Base-by-base conservation (phyloP, 805 yeast species). In the Kazachstania taianensis region DNA sequence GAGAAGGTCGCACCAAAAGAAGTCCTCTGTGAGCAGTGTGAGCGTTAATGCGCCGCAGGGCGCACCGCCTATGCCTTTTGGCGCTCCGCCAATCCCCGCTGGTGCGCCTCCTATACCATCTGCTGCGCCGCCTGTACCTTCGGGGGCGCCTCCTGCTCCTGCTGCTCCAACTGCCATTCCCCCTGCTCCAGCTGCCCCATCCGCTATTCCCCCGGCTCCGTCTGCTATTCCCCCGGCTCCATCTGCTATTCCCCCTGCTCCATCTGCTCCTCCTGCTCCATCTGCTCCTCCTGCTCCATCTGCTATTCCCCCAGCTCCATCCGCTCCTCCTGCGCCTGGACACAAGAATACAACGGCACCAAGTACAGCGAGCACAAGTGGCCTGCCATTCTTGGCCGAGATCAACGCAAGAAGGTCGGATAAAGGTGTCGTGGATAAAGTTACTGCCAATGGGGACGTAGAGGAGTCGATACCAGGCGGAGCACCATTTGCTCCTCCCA, bases 351-450 rank as follows among this genome's bases (percentile, higher is more conserved):
- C 28, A n/a, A 25, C 36, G 13, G 40, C 44, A 3, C 39, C 50
- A n/a, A 30, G 65, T 0, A n/a, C n/a, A n/a, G n/a, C n/a, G n/a
- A n/a, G n/a, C n/a, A n/a, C n/a, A n/a, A n/a, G n/a, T n/a, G 25
- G 25, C 8, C 49, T 72, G 19, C 78, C 79, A 4, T 73, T 73
- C 44, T 55, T 73, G 31, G 71, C 70, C 1, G 69, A 72, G 38
- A 73, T 73, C 33, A 71, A 73, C 41, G 65, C 72, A 14, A 68
- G 69, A 45, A 58, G 78, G 49, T 60, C 67, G 42, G 70, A 72
- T 10, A 34, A 63, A 6, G 54, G 61, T 45, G 71, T 67, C 3
- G 57, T 72, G 5, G 68, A 61, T 37, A 43, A 16, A 20, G 18
- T 36, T 22, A 32, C 22, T 23, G 24, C n/a, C n/a, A n/a, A n/a